Conservation (phyloP, 148 eudicot species). For the Vaccinium vitisidaea region DNA sequence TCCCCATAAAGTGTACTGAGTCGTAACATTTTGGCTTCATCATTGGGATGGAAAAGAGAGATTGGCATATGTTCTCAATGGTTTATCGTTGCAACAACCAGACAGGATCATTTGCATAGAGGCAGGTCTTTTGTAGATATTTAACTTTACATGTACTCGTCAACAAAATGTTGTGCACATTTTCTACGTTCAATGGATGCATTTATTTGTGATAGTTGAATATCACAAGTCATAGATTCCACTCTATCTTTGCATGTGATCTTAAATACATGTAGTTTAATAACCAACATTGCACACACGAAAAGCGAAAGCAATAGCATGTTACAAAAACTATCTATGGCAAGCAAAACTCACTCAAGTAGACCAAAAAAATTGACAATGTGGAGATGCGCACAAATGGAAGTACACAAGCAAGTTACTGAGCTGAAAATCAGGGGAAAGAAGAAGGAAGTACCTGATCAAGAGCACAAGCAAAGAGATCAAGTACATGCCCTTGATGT, state of each 20-base stretch:
- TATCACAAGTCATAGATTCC: neutral
- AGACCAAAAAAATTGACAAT: neutral
- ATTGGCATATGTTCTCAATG: neutral
- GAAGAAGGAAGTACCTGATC: slow-evolving; percentile 65
- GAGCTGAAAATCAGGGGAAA: neutral
- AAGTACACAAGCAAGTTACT: slow-evolving; percentile 59
- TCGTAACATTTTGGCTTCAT: neutral
- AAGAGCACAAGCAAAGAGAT: slow-evolving; percentile 93
- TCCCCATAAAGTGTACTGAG: too few species aligned
- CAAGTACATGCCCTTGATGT: slow-evolving; percentile 95
- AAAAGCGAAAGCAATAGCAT: neutral
- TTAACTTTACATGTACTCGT: neutral
- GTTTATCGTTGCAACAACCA: neutral
- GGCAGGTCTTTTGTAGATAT: neutral
- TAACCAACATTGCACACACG: neutral
- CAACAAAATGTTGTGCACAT: neutral
- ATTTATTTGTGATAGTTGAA: neutral
- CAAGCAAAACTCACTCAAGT: neutral
- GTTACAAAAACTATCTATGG: neutral
- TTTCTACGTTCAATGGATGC: neutral
- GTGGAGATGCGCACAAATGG: neutral
- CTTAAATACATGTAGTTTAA: neutral
- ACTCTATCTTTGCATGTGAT: neutral
- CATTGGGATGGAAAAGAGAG: neutral
- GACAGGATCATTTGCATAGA: neutral